Conservation (phyloP, 345 rosid genomes). For the Gynandropsis gynandra region DNA sequence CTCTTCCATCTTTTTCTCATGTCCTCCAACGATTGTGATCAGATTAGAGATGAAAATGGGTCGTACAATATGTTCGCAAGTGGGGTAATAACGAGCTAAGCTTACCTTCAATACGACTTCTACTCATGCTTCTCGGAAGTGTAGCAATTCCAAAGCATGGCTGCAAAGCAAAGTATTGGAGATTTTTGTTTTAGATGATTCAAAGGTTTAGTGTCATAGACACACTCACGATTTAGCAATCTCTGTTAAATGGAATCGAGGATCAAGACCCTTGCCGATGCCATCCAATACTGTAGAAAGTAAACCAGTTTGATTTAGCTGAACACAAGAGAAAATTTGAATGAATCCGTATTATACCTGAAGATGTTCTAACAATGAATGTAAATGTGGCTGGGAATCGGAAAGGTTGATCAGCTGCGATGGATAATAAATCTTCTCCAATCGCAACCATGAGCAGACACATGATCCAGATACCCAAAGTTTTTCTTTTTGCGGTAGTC, state of each 20-base stretch:
- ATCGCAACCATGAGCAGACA: no score
- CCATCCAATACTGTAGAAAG: conserved; percentile 79
- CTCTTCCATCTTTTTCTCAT: conserved; percentile 88
- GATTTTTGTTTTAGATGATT: conserved; percentile 16
- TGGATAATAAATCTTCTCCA: no score
- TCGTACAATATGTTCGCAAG: neutral
- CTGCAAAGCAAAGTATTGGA: conserved; percentile 35
- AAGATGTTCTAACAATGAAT: neutral
- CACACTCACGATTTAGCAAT: conserved; percentile 90
- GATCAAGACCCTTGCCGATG: conserved; percentile 98
- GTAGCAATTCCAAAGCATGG: conserved; percentile 86
- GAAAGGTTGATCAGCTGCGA: neutral
- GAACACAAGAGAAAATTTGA: neutral
- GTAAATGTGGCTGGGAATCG: neutral
- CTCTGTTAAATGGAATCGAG: conserved; percentile 93
- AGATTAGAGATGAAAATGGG: conserved; percentile 1
- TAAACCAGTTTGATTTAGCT: conserved; percentile 11
- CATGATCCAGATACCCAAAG: no score
- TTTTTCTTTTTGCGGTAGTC: no score
- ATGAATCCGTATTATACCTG: neutral
- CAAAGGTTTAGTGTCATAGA: neutral
- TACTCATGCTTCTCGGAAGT: conserved; percentile 89
- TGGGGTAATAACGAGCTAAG: conserved; percentile 18
- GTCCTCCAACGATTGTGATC: conserved; percentile 49
- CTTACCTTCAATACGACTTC: conserved; percentile 84